A percentile compares a stretch with the other conserved stretches of the same genome.
Conservation (phyloP, 2,329 filamentous ascomycete genomes). For the Fusarium nodosum region DNA sequence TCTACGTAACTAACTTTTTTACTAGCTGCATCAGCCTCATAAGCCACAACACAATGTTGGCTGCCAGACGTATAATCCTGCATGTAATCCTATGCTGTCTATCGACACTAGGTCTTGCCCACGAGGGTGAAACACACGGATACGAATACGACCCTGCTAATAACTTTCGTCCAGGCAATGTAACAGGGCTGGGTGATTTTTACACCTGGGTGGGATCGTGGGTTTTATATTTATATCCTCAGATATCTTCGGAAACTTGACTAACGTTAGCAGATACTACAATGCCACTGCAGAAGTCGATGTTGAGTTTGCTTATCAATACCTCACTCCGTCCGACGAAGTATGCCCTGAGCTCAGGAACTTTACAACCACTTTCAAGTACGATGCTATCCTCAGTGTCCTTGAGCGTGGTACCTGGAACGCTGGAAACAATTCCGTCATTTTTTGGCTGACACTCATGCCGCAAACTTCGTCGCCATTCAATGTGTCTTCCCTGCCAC, state of each 20-base stretch:
- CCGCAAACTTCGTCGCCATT: neutral
- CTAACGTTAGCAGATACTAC: slow-evolving; percentile 14
- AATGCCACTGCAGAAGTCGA: slow-evolving; percentile 20
- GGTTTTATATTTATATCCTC: neutral
- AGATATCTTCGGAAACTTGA: fast-evolving
- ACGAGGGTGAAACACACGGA: slow-evolving; percentile 5
- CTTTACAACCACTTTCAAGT: neutral
- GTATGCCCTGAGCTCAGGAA: slow-evolving; percentile 7
- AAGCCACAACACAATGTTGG: neutral
- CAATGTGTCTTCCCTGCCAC: neutral
- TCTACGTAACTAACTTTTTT: neutral
- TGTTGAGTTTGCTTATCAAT: neutral
- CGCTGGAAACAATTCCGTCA: neutral
- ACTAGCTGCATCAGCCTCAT: neutral
- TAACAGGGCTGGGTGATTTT: neutral
- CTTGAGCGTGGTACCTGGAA: slow-evolving; percentile 17
- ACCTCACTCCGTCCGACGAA: neutral
- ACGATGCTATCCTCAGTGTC: slow-evolving; percentile 9
- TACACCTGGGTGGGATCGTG: slow-evolving; percentile 24
- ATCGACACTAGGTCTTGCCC: neutral
- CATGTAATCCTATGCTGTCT: neutral
- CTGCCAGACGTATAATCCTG: neutral
- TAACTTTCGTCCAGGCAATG: slow-evolving; percentile 3
- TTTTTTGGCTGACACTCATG: slow-evolving; percentile 13
- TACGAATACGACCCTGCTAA: slow-evolving; percentile 7